Conservation (phyloP, 495 filamentous ascomycete species). For the Letharia lupina region DNA sequence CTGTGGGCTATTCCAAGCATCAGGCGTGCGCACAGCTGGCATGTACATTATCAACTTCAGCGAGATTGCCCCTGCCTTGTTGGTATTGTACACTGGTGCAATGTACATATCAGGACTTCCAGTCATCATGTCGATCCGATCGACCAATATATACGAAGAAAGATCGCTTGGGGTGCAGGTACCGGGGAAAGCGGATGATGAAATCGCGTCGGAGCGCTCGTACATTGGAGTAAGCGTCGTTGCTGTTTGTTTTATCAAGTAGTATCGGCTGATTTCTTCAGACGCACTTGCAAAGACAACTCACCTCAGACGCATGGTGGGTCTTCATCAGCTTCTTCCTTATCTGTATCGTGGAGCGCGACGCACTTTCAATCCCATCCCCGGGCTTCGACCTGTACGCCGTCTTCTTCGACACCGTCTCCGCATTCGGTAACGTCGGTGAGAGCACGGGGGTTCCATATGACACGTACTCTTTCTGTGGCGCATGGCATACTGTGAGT, state of each 20-base stretch:
- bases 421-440: constrained; percentile 2
- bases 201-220: not conserved
- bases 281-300: constrained; percentile 2
- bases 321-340: not conserved
- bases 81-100: not conserved
- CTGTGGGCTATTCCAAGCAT: not conserved
- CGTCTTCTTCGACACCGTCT: constrained; percentile 5
- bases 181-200: not conserved
- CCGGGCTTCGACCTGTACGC: constrained; percentile 1
- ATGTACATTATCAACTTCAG: constrained; percentile 1
- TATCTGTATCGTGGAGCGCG: constrained; percentile 8
- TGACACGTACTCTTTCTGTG: constrained; percentile 4
- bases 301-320: not conserved
- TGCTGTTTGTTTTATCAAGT: no score
- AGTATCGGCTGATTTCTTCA: not conserved
- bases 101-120: constrained; percentile 1
- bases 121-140: not conserved
- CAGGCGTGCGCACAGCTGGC: not conserved
- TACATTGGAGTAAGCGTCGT: not conserved
- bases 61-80: not conserved
- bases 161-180: not conserved
- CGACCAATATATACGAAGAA: not conserved
- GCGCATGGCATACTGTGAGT: constrained; percentile 2
- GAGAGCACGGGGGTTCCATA: not conserved
- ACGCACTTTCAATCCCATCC: not conserved